Percentiles rank a stretch among this genome's conserved stretches.
Conservation (phyloP, 2,329 filamentous ascomycete species). For the Phyllosticta citribraziliensis region DNA sequence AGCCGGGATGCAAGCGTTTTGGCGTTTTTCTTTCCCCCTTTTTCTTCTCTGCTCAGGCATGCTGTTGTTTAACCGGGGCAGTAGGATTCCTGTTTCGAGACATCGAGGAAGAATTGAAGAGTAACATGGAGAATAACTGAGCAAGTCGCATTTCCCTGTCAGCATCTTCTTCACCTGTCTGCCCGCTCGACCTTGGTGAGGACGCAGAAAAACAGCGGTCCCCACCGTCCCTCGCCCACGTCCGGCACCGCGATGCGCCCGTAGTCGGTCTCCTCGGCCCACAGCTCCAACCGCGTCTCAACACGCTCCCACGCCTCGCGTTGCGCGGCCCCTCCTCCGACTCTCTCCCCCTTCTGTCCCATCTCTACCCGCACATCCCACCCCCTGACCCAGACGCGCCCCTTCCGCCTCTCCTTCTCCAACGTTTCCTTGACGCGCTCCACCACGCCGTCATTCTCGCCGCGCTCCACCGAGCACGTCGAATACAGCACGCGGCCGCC, state of each 20-base stretch:
- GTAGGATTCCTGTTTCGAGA: neutral
- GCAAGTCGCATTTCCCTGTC: neutral
- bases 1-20: neutral
- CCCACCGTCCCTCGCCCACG: slow-evolving; percentile 25
- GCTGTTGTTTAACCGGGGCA: neutral
- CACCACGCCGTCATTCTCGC: slow-evolving; percentile 34
- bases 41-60: neutral
- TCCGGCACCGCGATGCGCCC: slow-evolving; percentile 34
- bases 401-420: slow-evolving; percentile 30
- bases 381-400: slow-evolving; percentile 22
- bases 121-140: neutral
- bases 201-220: slow-evolving; percentile 32
- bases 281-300: slow-evolving; percentile 14
- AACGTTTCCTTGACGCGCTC: slow-evolving; percentile 25
- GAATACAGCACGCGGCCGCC: slow-evolving; percentile 32
- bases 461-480: slow-evolving; percentile 31
- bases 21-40: neutral
- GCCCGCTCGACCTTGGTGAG: slow-evolving; percentile 22
- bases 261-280: slow-evolving; percentile 24
- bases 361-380: slow-evolving; percentile 16
- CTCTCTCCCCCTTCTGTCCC: neutral
- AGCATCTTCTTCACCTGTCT: no score
- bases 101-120: neutral
- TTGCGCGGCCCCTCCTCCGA: neutral
- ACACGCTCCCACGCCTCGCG: slow-evolving; percentile 10